Percentiles rank a stretch among this genome's conserved stretches.
These are phyloP conservation scores for Neonectria faginata DNA, from an alignment of 2,329 filamentous ascomycete genomes.

Conservation along the genomic window DNA sequence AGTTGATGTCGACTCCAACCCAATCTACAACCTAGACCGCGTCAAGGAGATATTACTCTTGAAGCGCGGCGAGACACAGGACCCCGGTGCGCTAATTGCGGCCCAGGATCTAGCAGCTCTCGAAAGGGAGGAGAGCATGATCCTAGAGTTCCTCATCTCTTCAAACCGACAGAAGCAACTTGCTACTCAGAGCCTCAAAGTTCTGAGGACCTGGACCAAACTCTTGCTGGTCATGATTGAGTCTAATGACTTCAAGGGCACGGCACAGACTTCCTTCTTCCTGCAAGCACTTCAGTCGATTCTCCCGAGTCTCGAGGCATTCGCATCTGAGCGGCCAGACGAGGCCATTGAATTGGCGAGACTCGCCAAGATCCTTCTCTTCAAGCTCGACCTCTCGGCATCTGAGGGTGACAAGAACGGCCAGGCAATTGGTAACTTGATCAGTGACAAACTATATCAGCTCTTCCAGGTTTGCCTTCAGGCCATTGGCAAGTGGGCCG, in stretches of 20 bases:
- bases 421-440: slow-evolving; percentile 72
- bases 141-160: slow-evolving; percentile 71
- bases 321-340: slow-evolving; percentile 74
- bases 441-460: slow-evolving; percentile 90
- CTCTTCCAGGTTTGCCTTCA: slow-evolving; percentile 89
- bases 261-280: slow-evolving; percentile 80
- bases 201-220: slow-evolving; percentile 86
- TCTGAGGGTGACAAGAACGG: slow-evolving; percentile 55
- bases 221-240: slow-evolving; percentile 86
- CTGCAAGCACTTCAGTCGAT: slow-evolving; percentile 89
- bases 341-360: slow-evolving; percentile 82
- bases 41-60: slow-evolving; percentile 80
- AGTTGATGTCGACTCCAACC: slow-evolving; percentile 66
- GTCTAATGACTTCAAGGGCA: slow-evolving; percentile 81
- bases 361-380: slow-evolving; percentile 78
- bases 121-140: slow-evolving; percentile 68
- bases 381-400: slow-evolving; percentile 72
- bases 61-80: slow-evolving; percentile 71
- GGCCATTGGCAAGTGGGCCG: slow-evolving; percentile 80
- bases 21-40: slow-evolving; percentile 76
- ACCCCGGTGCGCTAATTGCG: slow-evolving; percentile 60
- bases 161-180: slow-evolving; percentile 74
- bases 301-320: slow-evolving; percentile 85
- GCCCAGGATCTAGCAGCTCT: slow-evolving; percentile 63
- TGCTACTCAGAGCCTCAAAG: slow-evolving; percentile 67